Evolutionary conservation across 306 rosid species (phyloP), one percentile per base, ranked within the genome.

Genomic region (Gynostemma pentaphyllum): DNA sequence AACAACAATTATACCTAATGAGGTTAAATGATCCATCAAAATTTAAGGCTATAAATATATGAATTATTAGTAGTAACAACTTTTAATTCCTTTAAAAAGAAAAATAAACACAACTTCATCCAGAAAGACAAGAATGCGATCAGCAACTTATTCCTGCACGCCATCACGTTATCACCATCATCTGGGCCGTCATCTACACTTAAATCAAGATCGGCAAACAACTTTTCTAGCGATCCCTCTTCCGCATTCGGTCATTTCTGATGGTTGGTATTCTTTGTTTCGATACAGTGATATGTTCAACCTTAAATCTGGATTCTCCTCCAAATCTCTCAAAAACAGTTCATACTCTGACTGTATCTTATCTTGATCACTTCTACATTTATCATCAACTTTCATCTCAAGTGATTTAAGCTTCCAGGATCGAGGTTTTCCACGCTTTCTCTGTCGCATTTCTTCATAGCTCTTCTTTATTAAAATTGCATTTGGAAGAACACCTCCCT

Each of bases 231-330:
- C 22, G 89, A 85, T 54, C 66, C 30, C 36, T 80, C 90, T 22
- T 87, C 95, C 51, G 88, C 95, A 52, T 82, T n/a, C 88, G 21
- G 78, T 46, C 80, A 74, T 68, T 76, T 81, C 95, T 4, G 88
- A 84, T 14, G 79, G 86, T 67, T 82, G 83, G 69, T 80, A 84
- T 56, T 81, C 95, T 74, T 37, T 67, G 53, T 84, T 74, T 39
- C 64, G 72, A 40, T 82, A 84, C 65, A 87, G 54, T 32, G 86
- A 77, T 68, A 84, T 66, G 41, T 80, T 72, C 65, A 80, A 79
- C 65, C 81, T 78, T 78, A 82, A 22, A 23, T 83, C 82, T 32
- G 85, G 82, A 71, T 83, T 81, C 68, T 83, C 87, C 78, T 87
- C 95, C 53, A 87, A 64, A 71, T 83, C 90, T 67, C 56, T 74